Conservation (phyloP, 768 basidiomycete genomes). For the Chalciporus piperatus region DNA sequence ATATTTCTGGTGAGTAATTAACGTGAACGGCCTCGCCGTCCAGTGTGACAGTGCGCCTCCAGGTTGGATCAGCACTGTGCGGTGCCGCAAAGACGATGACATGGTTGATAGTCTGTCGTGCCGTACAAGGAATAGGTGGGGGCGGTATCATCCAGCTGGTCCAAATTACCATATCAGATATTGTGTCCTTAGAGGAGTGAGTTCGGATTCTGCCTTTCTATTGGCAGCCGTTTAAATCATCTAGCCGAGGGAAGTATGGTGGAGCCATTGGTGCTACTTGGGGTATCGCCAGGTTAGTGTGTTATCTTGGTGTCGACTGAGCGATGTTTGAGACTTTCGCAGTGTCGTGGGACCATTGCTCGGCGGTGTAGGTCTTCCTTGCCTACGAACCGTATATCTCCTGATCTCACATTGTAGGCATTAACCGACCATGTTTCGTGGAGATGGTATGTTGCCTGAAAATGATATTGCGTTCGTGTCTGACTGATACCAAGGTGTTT, state of each 20-base stretch:
- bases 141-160: constrained; percentile 38
- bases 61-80: constrained; percentile 40
- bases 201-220: background rate
- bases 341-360: constrained; percentile 44
- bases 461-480: background rate
- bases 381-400: too few relatives aligned
- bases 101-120: constrained; percentile 41
- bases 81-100: constrained; percentile 44
- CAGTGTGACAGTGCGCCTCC: background rate
- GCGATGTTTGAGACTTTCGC: background rate
- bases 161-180: constrained; percentile 40
- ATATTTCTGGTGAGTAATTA: constrained; percentile 34
- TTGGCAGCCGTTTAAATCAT: background rate
- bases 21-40: background rate
- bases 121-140: constrained; percentile 43
- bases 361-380: constrained; percentile 29
- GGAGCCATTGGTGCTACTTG: constrained; percentile 39
- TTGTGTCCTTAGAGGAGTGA: constrained; percentile 34
- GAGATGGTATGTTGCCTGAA: constrained; percentile 34
- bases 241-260: constrained; percentile 38
- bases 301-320: background rate
- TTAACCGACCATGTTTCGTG: constrained; percentile 38
- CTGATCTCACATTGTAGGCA: constrained; percentile 13
- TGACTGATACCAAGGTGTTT: constrained; percentile 31
- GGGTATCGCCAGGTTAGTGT: constrained; percentile 36